Evolutionary conservation across 805 yeast species (phyloP).

Genomic region (Wickerhamiella bombiphila): DNA sequence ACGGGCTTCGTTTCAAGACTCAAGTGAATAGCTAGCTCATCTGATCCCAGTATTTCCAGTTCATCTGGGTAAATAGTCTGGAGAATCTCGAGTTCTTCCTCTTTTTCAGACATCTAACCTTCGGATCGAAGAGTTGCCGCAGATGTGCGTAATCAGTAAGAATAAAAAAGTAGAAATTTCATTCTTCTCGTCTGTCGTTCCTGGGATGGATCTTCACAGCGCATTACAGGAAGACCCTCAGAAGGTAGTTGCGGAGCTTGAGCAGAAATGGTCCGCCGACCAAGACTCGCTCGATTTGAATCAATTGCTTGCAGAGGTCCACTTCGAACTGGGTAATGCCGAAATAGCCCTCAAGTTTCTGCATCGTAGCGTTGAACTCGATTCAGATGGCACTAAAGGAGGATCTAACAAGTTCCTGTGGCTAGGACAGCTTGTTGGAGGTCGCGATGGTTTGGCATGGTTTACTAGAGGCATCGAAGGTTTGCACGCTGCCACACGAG

Average conservation of each 20-base stretch:
- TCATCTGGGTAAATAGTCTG: conserved; percentile 93
- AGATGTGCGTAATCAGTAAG: not conserved
- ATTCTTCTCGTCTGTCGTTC: too few relatives aligned
- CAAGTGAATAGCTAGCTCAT: conserved; percentile 43
- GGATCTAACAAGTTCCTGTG: conserved; percentile 68
- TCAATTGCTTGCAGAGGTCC: conserved; percentile 50
- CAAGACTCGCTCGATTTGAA: conserved; percentile 28
- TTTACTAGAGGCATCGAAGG: conserved; percentile 49
- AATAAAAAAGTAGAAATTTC: not conserved
- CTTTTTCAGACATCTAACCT: conserved; percentile 54
- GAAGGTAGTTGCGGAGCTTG: conserved; percentile 35
- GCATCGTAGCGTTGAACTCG: conserved; percentile 46
- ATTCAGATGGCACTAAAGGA: conserved; percentile 49
- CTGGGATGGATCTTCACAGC: not conserved
- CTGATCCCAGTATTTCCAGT: conserved; percentile 32
- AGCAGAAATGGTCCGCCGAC: conserved; percentile 22
- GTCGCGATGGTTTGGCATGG: conserved; percentile 49
- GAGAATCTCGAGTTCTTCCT: conserved; percentile 78
- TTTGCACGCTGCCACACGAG: conserved; percentile 25
- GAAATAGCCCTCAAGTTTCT: conserved; percentile 62
- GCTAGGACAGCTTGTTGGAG: conserved; percentile 84
- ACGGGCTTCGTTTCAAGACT: conserved; percentile 51
- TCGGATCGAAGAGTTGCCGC: too few relatives aligned
- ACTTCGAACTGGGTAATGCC: conserved; percentile 65
- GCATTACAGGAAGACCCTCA: conserved; percentile 35